Evolutionary conservation across 2,329 filamentous ascomycete genomes (phyloP).

Genomic region (Bimuria novae-zelandiae): DNA sequence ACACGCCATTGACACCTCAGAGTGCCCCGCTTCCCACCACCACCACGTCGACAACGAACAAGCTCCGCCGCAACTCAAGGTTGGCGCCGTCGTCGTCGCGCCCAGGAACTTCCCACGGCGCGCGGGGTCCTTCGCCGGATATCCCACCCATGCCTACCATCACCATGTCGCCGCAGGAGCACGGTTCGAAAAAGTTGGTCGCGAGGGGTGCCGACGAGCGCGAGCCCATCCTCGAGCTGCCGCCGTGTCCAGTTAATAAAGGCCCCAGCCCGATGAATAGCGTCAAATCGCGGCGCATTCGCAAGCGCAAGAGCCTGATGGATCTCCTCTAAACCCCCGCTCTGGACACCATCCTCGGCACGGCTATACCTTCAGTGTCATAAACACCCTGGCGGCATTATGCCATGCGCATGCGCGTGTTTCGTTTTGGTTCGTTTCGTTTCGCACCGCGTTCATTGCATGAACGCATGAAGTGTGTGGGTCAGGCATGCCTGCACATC

Average conservation of each 20-base stretch:
- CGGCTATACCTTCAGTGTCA: too few species aligned
- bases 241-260: conserved; percentile 33
- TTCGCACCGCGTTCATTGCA: not conserved
- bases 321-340: conserved; percentile 31
- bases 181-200: conserved; percentile 26
- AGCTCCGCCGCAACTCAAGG: conserved; percentile 38
- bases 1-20: conserved; percentile 40
- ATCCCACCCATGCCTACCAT: conserved; percentile 26
- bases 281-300: conserved; percentile 34
- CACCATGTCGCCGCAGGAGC: conserved; percentile 18
- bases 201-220: conserved; percentile 44
- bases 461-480: too few species aligned
- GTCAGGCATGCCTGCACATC: too few species aligned
- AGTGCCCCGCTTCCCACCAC: conserved; percentile 32
- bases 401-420: not conserved
- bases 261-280: conserved; percentile 18
- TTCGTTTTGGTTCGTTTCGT: not conserved
- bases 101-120: conserved; percentile 22
- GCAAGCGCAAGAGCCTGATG: conserved; percentile 46
- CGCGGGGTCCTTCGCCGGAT: conserved; percentile 29
- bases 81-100: conserved; percentile 22
- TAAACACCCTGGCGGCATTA: too few species aligned
- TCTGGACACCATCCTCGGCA: too few species aligned
- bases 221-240: conserved; percentile 40
- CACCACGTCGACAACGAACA: conserved; percentile 21